Evolutionary conservation across 768 basidiomycete genomes (phyloP), one percentile per base, ranked within the genome.

Genomic region (Leucogyrophana mollusca): DNA sequence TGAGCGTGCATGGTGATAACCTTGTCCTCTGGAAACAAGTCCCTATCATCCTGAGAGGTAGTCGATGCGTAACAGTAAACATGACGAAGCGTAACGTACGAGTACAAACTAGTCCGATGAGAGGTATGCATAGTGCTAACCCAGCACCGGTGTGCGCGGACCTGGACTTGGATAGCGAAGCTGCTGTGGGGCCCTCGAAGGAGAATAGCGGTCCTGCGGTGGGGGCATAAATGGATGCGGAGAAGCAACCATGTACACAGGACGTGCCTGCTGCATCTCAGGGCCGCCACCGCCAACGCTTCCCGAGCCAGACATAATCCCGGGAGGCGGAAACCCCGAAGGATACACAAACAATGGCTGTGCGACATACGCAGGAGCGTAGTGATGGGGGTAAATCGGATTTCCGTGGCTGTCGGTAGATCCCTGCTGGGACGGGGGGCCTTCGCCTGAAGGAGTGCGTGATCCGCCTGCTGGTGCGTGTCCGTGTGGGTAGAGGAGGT

Each of bases 381-480:
- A 66, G 20, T 59, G 62, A 3, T 47, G 34, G 5, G 63, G 63
- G 37, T 60, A 58, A 36, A 39, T 34, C 18, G 47, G 39, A 45
- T 43, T 13, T 27, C 9, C 27, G 25, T 34, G 9, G 20, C 45
- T 45, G 27, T 27, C 14, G 14, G 46, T 18, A 41, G 34, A 4
- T 22, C 6, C 17, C 36, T 34, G 40, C 14, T 17, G 34, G 39
- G 20, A 24, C 25, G 34, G 34, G 14, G 4, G 22, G 21, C 47
- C 11, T 40, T 45, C 53, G 23, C 43, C 10, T 50, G 30, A 24
- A 40, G 40, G 33, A 59, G n/a, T 17, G 3, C 38, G 23, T 46
- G 56, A 35, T 50, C 20, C 20, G 56, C 49, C 24, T 59, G 64
- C 49, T 51, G 52, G 25, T n/a, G 7, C 27, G 13, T 30, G n/a